These are phyloP conservation scores for Eurotiales sp. DNA, from an alignment of 2,329 filamentous ascomycete genomes.

Conservation along the genomic window DNA sequence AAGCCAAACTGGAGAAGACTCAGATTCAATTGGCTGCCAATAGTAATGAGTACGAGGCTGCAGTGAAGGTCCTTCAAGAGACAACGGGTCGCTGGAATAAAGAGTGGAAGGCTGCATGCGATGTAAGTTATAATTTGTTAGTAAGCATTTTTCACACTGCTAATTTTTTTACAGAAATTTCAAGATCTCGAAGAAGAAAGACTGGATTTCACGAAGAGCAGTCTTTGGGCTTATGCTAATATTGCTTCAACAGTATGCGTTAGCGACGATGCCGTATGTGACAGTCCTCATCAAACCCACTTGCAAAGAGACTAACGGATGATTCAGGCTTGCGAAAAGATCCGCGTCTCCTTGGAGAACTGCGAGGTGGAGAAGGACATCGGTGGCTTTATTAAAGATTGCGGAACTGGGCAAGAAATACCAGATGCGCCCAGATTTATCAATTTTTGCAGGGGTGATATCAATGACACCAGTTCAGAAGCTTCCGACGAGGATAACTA, in stretches of 20 bases:
- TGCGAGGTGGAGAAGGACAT: constrained; percentile 98
- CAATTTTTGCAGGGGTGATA: constrained; percentile 88
- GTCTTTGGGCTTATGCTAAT: constrained; percentile 96
- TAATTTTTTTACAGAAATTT: constrained; percentile 66
- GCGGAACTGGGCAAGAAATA: constrained; percentile 92
- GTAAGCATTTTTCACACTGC: constrained; percentile 1
- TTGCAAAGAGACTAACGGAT: constrained; percentile 14
- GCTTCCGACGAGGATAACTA: constrained; percentile 86
- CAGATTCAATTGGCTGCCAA: constrained; percentile 90
- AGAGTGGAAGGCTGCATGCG: constrained; percentile 96
- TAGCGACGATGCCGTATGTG: constrained; percentile 74
- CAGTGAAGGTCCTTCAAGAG: constrained; percentile 89
- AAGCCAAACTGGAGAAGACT: constrained; percentile 97
- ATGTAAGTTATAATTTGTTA: constrained; percentile 41
- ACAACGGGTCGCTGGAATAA: constrained; percentile 95
- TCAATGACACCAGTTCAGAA: constrained; percentile 71
- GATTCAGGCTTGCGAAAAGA: constrained; percentile 79
- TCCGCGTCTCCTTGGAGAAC: constrained; percentile 85
- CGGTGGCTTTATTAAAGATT: constrained; percentile 77
- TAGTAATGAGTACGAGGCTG: constrained; percentile 88
- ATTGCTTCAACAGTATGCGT: constrained; percentile 96
- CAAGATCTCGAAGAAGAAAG: constrained; percentile 97
- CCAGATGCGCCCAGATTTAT: constrained; percentile 97
- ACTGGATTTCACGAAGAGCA: constrained; percentile 95
- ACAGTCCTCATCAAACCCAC: neutral